Evolutionary conservation across 2,329 filamentous ascomycete genomes (phyloP), one percentile per base, ranked within the genome.

Genomic region (Herpotrichia juniperi): DNA sequence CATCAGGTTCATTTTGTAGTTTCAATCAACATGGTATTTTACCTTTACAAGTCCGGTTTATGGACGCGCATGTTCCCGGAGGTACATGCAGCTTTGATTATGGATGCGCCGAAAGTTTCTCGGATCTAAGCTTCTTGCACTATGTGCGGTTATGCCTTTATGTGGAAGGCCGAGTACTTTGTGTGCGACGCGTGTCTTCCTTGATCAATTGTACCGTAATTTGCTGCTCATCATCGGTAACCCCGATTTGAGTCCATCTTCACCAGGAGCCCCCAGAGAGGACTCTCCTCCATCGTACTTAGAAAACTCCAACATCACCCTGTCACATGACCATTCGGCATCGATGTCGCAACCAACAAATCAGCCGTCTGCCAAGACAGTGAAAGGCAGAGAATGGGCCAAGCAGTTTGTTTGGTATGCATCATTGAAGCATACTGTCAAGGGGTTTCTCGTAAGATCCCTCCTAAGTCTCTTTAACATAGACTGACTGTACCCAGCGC

Each of bases 361-460:
- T 43, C 40, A 43, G 30, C 25, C 39, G 21, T 26, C 39, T 25
- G 25, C 10, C 21, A 19, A 46, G 43, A 24, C 19, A 7, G 5
- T 5, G 17, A 46, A 46, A n/a, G 30, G 19, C 16, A 11, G 6
- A 25, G 30, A 24, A 25, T 46, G 26, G 43, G 10, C 2, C 8
- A 46, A 35, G 24, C 8, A 16, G 4, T 32, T 24, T 25, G 10
- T 24, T 10, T 28, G 24, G 24, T 28, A 28, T 28, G 24, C 9
- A 21, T 43, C 43, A n/a, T 9, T 34, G 17, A 34, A 46, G 17
- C 16, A 35, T 11, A 42, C 35, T 14, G 31, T 34, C 10, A 25
- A 32, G 46, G 32, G n/a, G 4, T 49, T 49, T 16, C 22, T 49
- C n/a, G 46, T 49, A 42, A 22, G 35, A 12, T 9, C 1, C 2